Base-by-base conservation (phyloP, 768 basidiomycete genomes). In the Austroboletus eburneus region DNA sequence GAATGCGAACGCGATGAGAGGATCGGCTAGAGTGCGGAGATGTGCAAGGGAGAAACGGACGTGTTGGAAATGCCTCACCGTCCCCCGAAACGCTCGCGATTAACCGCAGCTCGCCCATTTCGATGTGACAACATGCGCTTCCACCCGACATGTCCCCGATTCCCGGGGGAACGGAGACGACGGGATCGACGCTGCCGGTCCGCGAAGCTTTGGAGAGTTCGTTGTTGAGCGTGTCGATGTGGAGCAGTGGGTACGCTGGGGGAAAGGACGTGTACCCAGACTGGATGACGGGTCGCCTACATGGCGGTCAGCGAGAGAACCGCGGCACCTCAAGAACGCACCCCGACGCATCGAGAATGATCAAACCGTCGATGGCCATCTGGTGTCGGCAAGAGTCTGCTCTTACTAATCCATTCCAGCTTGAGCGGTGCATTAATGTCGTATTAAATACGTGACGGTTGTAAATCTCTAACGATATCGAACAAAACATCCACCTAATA, bases 1-100 rank as follows among this genome's bases (percentile, higher is more conserved):
- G 62, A 95, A 96, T 1, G 91, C 77, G 61, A 97, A 93, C 9
- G 87, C 92, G 48, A 91, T 83, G 29, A 93, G 67, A 1, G 94
- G 93, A 61, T 96, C 93, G 60, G 83, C 93, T 95, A 55, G 29
- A 17, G 42, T 20, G 21, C 35, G 22, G 5, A 38, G n/a, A n/a
- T n/a, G 38, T 29, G 22, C 18, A 3, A 32, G 24, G 23, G n/a
- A 34, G n/a, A 30, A 21, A n/a, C n/a, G 35, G 20, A 9, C 3
- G 16, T 6, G 14, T 35, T 3, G 29, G 2, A 25, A 16, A 20
- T n/a, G 14, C 25, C 39, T 62, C 61, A 93, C 93, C 78, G 63
- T 94, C 88, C 21, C 83, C 85, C 56, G 87, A 88, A 36, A 95
- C 75, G 18, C 90, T 89, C 56, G 83, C 88, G 16, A 95, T 64